Evolutionary conservation across 1,284 basidiomycete species (phyloP).

Genomic region (Flammula alnicola): DNA sequence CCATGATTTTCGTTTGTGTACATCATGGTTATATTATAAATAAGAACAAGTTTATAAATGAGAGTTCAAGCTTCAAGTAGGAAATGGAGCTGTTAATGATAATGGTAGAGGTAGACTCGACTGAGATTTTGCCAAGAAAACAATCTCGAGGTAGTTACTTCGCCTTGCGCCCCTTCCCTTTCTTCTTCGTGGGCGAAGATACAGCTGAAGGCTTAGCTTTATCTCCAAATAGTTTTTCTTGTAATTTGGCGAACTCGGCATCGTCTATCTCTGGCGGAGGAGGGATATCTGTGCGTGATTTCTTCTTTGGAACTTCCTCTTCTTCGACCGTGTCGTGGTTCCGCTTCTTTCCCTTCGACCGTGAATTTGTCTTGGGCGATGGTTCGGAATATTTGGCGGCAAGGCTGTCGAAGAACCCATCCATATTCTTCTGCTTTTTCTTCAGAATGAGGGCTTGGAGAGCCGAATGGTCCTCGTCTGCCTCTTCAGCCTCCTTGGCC

Average conservation of each 20-base stretch:
- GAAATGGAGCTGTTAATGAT: too few species aligned
- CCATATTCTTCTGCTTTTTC: slow-evolving; percentile 69
- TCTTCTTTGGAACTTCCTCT: slow-evolving; percentile 56
- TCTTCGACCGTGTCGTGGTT: slow-evolving; percentile 44
- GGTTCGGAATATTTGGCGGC: slow-evolving; percentile 81
- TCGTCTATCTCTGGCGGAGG: slow-evolving; percentile 66
- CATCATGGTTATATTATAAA: too few species aligned
- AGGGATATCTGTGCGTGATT: slow-evolving; percentile 40
- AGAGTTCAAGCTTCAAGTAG: too few species aligned
- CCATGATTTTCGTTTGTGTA: too few species aligned
- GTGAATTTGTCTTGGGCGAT: slow-evolving; percentile 37
- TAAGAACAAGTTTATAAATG: too few species aligned
- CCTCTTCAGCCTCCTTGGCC: slow-evolving; percentile 50
- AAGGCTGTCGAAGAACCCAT: slow-evolving; percentile 76
- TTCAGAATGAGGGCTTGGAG: slow-evolving; percentile 85
- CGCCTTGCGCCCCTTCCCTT: slow-evolving; percentile 35
- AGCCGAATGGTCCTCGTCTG: slow-evolving; percentile 67
- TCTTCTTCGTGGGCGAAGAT: slow-evolving; percentile 37
- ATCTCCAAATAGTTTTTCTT: slow-evolving; percentile 60
- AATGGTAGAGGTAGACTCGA: too few species aligned
- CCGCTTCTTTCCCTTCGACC: slow-evolving; percentile 63
- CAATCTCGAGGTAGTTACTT: slow-evolving; percentile 5
- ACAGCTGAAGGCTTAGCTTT: slow-evolving; percentile 35
- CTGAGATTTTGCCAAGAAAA: not conserved
- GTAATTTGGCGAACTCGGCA: slow-evolving; percentile 67